phyloP scores from a whole-genome alignment of 495 filamentous ascomycete species.

The Talaromyces nanjingensis region DNA sequence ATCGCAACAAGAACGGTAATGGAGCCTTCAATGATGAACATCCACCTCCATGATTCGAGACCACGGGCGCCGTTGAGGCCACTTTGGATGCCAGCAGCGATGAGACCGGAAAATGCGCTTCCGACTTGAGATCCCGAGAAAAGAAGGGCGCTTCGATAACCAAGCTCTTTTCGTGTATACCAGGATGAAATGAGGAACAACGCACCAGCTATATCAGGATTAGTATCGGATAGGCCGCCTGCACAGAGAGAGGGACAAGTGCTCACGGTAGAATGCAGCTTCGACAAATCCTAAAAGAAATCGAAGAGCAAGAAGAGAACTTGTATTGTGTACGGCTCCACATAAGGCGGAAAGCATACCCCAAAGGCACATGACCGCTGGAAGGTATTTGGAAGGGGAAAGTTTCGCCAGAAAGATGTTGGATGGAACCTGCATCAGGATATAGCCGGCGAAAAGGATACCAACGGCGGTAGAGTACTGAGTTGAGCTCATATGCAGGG shows the following conservation, averaged over 20 bases:
- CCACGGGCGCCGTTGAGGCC: conserved; percentile 76
- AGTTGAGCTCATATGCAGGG: conserved; percentile 10
- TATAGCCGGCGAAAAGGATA: conserved; percentile 76
- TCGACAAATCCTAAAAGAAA: conserved; percentile 81
- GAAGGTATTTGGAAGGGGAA: conserved; percentile 83
- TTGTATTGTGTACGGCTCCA: background rate
- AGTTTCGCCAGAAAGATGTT: conserved; percentile 81
- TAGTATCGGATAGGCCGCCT: conserved; percentile 36
- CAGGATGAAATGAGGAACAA: conserved; percentile 88
- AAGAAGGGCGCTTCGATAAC: conserved; percentile 82
- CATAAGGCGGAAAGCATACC: background rate
- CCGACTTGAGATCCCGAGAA: conserved; percentile 87
- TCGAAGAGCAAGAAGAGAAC: conserved; percentile 54
- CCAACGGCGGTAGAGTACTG: conserved; percentile 56
- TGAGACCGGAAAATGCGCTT: conserved; percentile 80
- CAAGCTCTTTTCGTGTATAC: conserved; percentile 79
- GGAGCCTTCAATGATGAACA: conserved; percentile 85
- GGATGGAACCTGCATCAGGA: conserved; percentile 50
- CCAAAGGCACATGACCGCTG: conserved; percentile 16
- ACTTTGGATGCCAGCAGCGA: conserved; percentile 82
- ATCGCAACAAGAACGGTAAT: conserved; percentile 47
- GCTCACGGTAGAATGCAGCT: conserved; percentile 56
- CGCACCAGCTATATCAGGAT: conserved; percentile 87
- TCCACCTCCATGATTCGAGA: conserved; percentile 84
- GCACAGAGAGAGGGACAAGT: conserved; percentile 12